Conservation (phyloP, 495 filamentous ascomycete species). For the Tuber borchii region DNA sequence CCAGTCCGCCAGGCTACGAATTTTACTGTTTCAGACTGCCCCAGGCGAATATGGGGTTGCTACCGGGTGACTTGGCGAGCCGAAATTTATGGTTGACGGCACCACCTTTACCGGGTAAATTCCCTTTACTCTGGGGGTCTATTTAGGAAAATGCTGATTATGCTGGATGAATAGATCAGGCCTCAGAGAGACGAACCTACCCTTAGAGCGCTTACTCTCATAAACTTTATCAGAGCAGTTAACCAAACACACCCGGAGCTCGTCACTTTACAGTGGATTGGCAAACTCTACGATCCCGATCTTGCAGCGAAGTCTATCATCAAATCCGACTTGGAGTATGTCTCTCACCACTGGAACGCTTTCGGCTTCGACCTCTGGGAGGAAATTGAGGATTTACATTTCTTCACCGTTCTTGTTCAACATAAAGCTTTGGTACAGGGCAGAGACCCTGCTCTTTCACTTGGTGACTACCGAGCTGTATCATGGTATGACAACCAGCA, state of each 20-base stretch:
- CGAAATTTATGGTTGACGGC: conserved; percentile 54
- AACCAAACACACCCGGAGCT: conserved; percentile 43
- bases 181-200: conserved; percentile 60
- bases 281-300: conserved; percentile 38
- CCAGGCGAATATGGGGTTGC: no score
- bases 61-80: conserved; percentile 53
- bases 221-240: conserved; percentile 44
- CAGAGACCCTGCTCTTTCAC: conserved; percentile 38
- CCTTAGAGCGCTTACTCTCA: conserved; percentile 48
- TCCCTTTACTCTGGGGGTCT: not conserved
- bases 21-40: no score
- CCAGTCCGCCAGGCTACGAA: no score
- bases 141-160: conserved; percentile 13
- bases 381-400: conserved; percentile 52
- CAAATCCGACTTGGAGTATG: conserved; percentile 52
- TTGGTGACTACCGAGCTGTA: conserved; percentile 42
- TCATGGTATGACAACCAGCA: conserved; percentile 44
- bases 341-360: conserved; percentile 47
- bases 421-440: conserved; percentile 45
- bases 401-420: conserved; percentile 57
- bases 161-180: conserved; percentile 44
- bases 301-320: conserved; percentile 47
- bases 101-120: conserved; percentile 46
- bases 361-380: conserved; percentile 53
- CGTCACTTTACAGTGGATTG: conserved; percentile 39